Base-by-base conservation (phyloP, 805 yeast genomes). In the Lachancea kluyveri region DNA sequence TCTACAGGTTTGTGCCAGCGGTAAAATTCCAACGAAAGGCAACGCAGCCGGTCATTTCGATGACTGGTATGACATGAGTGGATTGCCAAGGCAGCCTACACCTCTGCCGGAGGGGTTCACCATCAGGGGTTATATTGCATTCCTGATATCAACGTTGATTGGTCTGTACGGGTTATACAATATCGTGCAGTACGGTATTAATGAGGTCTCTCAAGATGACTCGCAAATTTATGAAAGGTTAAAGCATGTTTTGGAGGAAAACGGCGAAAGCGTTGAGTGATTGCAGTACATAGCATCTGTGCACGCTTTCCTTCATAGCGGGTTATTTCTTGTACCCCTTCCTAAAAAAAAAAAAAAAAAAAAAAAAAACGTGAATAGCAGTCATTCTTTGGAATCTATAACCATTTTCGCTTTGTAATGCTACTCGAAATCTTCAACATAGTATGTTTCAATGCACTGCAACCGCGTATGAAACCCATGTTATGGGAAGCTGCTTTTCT, bases 51-150 rank as follows among this genome's bases (percentile, higher is more conserved):
- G 81, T 6, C 67, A 72, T 31, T 32, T 60, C 1, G 56, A 62
- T 3, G 66, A 70, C 33, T 77, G 79, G 72, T 57, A 74, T 8
- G 65, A 80, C 42, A 54, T 82, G 42, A 39, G 59, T 1, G 84
- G 83, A 4, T 82, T 80, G 46, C 68, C 70, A 22, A 43, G 65
- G 23, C 92, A 82, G 48, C 69, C 72, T 10, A 44, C 47, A 0
- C 80, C 83, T 9, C 64, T 82, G 39, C 90, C 92, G 1, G 61
- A 50, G 5, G 90, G 90, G 1, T 82, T 82, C 59, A 79, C 88
- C 0, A 24, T 56, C 6, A 78, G 74, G 51, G 92, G 92, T 1
- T 81, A 80, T 48, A 31, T 77, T 39, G 87, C 87, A 3, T 52
- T 82, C 29, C 37, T 60, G 0, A 37, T 74, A 1, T 78, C 84